These are phyloP conservation scores for Vigna mungo DNA, from an alignment of 306 rosid genomes.

Conservation along the genomic window DNA sequence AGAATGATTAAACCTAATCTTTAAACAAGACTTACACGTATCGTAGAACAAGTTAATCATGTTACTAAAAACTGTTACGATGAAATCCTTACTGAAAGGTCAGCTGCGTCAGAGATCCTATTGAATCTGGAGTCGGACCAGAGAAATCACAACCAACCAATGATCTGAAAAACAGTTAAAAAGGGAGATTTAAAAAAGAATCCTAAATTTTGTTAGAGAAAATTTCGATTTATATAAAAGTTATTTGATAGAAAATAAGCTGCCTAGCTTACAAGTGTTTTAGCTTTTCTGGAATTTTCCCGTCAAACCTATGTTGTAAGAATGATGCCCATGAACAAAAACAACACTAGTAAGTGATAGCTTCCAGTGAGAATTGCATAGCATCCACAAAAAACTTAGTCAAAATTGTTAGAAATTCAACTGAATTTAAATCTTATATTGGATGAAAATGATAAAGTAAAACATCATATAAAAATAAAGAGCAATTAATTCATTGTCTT, in stretches of 20 bases:
- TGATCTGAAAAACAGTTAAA: slow-evolving; percentile 52
- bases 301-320: slow-evolving; percentile 60
- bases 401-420: too few species aligned
- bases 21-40: too few species aligned
- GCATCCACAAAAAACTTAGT: too few species aligned
- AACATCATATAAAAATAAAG: too few species aligned
- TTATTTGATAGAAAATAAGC: slow-evolving; percentile 13
- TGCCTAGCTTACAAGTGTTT: slow-evolving; percentile 58
- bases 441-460: too few species aligned
- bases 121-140: slow-evolving; percentile 68
- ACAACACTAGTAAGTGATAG: background rate
- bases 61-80: background rate
- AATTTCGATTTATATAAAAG: slow-evolving; percentile 16
- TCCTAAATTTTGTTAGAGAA: slow-evolving; percentile 12
- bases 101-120: slow-evolving; percentile 67
- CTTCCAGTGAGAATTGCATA: background rate
- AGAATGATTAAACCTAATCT: too few species aligned
- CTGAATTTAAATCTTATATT: too few species aligned
- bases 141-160: slow-evolving; percentile 70
- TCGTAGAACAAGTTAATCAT: too few species aligned
- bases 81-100: slow-evolving; percentile 64
- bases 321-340: slow-evolving; percentile 61
- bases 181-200: slow-evolving; percentile 16
- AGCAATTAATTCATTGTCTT: too few species aligned
- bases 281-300: slow-evolving; percentile 69